phyloP scores from a whole-genome alignment of 2,329 filamentous ascomycete genomes.

The Alternaria burnsii region DNA sequence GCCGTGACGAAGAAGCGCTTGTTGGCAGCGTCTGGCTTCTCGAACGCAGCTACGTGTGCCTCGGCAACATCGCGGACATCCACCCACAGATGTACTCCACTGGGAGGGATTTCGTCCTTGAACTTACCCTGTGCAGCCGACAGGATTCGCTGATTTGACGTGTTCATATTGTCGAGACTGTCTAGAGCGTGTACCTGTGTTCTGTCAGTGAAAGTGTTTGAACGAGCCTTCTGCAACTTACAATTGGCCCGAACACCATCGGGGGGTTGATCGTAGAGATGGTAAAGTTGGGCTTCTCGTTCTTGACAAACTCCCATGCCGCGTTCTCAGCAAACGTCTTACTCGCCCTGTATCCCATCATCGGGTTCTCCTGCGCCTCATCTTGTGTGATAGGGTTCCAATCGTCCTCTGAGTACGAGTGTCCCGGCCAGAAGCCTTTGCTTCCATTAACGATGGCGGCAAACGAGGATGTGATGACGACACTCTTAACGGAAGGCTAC shows the following conservation, averaged over 20 bases:
- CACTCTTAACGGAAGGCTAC: slow-evolving; percentile 71
- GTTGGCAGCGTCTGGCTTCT: slow-evolving; percentile 65
- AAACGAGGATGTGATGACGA: slow-evolving; percentile 75
- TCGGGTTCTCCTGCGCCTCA: slow-evolving; percentile 56
- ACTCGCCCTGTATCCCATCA: slow-evolving; percentile 60
- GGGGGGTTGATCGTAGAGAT: slow-evolving; percentile 61
- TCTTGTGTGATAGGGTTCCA: slow-evolving; percentile 67
- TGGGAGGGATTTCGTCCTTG: slow-evolving; percentile 66
- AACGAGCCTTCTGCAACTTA: slow-evolving; percentile 28
- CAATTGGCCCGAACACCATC: slow-evolving; percentile 60
- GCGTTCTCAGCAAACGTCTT: slow-evolving; percentile 70
- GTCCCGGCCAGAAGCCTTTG: slow-evolving; percentile 60
- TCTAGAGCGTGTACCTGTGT: slow-evolving; percentile 64
- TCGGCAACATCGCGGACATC: slow-evolving; percentile 66
- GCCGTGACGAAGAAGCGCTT: slow-evolving; percentile 70
- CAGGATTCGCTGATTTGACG: slow-evolving; percentile 73
- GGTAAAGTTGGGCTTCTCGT: slow-evolving; percentile 61
- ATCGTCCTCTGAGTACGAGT: slow-evolving; percentile 63
- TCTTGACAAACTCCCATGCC: slow-evolving; percentile 62
- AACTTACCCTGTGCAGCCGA: slow-evolving; percentile 70
- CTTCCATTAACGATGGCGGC: slow-evolving; percentile 68
- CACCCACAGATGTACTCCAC: slow-evolving; percentile 61
- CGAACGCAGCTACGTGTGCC: slow-evolving; percentile 68
- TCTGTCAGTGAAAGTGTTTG: slow-evolving; percentile 16
- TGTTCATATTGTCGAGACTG: slow-evolving; percentile 71